phyloP scores from a whole-genome alignment of 2,329 filamentous ascomycete genomes.

The Akanthomyces dipterigenus region DNA sequence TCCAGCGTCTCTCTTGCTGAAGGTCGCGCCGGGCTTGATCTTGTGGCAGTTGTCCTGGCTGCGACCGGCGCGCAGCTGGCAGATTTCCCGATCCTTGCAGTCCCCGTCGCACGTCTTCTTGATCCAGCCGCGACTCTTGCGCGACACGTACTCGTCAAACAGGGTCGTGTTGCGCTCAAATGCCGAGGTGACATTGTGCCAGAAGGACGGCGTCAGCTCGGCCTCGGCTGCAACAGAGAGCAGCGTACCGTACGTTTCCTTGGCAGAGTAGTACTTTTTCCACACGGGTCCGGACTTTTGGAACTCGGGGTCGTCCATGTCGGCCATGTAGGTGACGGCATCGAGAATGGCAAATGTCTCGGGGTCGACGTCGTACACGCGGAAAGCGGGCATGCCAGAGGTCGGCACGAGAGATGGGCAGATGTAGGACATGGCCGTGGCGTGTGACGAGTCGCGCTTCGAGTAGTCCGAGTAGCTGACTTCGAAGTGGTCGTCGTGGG shows the following conservation, averaged over 20 bases:
- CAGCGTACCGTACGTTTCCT: conserved; percentile 62
- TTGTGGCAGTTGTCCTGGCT: conserved; percentile 45
- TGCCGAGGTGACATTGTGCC: conserved; percentile 48
- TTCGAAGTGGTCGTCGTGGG: conserved; percentile 50
- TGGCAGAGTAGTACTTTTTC: conserved; percentile 55
- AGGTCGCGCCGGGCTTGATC: conserved; percentile 29
- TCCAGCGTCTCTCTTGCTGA: conserved; percentile 24
- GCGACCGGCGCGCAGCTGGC: conserved; percentile 43
- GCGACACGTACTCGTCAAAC: conserved; percentile 42
- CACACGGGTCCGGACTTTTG: conserved; percentile 40
- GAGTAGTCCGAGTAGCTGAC: conserved; percentile 46
- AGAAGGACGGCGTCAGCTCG: conserved; percentile 50
- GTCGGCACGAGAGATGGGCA: conserved; percentile 48
- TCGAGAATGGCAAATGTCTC: conserved; percentile 50
- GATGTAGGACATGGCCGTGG: conserved; percentile 46
- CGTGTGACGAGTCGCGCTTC: conserved; percentile 34
- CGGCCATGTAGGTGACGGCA: conserved; percentile 46
- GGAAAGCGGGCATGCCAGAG: conserved; percentile 49
- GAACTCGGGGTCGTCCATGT: conserved; percentile 39
- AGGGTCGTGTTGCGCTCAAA: conserved; percentile 36
- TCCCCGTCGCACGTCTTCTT: conserved; percentile 32
- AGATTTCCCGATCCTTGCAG: conserved; percentile 42
- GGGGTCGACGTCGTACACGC: conserved; percentile 53
- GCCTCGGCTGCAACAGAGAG: conserved; percentile 28
- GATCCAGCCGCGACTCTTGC: conserved; percentile 42